Base-by-base conservation (phyloP, 1,139 yeast genomes). In the Candida sojae region DNA sequence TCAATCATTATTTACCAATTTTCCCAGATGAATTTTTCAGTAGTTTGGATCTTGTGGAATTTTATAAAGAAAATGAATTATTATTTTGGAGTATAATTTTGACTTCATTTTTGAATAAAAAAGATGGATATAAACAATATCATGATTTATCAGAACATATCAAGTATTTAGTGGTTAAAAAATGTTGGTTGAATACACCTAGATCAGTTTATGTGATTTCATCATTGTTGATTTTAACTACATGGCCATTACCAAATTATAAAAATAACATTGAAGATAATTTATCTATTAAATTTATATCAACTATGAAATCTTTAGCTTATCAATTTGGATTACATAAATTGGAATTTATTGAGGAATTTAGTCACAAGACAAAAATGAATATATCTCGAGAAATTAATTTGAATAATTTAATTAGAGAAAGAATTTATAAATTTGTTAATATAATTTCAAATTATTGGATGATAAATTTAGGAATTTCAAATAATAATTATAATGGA, bases 101-200 rank as follows among this genome's bases (percentile, higher is more conserved):
- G 34, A 71, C 76, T 4, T 65, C 77, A 2, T 63, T 60, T 44
- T 60, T 73, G 42, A 63, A 48, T 32, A 35, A 42, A 29, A 42
- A 42, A 28, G 49, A 50, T 35, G 44, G 47, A 9, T 32, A 44
- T 11, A 35, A 42, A 9, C 40, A 59, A 35, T 73, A 73, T 54
- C 44, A 53, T 32, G 51, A 47, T 8, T 60, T 75, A 41, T 53
- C 68, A 1, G 61, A 64, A 23, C 78, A 74, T 48, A 61, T 75
- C 35, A 73, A 72, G 49, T 56, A 66, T 21, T 62, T 74, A 54
- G 78, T 75, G 38, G 79, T 74, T 40, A 67, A 66, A 43, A 69
- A 65, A 48, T 73, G 79, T 57, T 75, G 80, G 80, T 61, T 71
- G 47, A 64, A 68, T 43, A 75, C 80, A 25, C 80, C 80, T 9